Evolutionary conservation across 2,329 filamentous ascomycete genomes (phyloP).

Genomic region (Microcyclosporella mali): DNA sequence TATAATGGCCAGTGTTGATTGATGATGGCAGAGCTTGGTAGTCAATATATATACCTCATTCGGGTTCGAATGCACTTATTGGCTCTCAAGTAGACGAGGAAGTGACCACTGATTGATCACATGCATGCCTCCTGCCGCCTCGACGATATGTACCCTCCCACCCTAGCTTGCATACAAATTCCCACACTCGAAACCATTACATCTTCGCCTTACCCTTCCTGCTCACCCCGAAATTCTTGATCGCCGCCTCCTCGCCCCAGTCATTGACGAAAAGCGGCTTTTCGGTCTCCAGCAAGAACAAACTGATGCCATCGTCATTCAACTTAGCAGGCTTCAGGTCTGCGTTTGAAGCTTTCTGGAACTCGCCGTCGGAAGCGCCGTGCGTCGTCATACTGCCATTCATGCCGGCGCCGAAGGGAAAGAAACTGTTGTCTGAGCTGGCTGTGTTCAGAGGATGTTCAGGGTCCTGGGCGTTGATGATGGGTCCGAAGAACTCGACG

Average conservation of each 20-base stretch:
- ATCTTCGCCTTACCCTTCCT: slow-evolving; percentile 2
- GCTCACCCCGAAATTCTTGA: slow-evolving; percentile 3
- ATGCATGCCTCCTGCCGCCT: too few species aligned
- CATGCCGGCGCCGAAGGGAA: slow-evolving; percentile 11
- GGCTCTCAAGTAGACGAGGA: too few species aligned
- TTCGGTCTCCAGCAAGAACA: slow-evolving; percentile 15
- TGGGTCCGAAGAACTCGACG: slow-evolving; percentile 56
- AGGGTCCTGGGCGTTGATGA: slow-evolving; percentile 51
- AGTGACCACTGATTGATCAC: too few species aligned
- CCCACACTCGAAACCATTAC: neutral
- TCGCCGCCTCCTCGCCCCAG: slow-evolving; percentile 11
- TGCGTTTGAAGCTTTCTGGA: slow-evolving; percentile 9
- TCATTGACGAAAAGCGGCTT: slow-evolving; percentile 11
- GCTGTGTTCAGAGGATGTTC: slow-evolving; percentile 29
- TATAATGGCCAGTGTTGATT: neutral
- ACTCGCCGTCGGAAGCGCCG: slow-evolving; percentile 11
- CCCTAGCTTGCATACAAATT: too few species aligned
- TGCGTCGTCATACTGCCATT: slow-evolving; percentile 12
- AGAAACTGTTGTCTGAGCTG: slow-evolving; percentile 4
- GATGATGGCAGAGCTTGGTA: neutral
- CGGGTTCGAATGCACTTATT: too few species aligned
- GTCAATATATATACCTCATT: too few species aligned
- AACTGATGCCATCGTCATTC: slow-evolving; percentile 8
- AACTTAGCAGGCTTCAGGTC: slow-evolving; percentile 11
- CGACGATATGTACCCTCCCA: too few species aligned